A percentile compares a stretch with the other conserved stretches of the same genome.
Evolutionary conservation across 306 rosid genomes (phyloP).

Genomic region (Rosa rugosa): DNA sequence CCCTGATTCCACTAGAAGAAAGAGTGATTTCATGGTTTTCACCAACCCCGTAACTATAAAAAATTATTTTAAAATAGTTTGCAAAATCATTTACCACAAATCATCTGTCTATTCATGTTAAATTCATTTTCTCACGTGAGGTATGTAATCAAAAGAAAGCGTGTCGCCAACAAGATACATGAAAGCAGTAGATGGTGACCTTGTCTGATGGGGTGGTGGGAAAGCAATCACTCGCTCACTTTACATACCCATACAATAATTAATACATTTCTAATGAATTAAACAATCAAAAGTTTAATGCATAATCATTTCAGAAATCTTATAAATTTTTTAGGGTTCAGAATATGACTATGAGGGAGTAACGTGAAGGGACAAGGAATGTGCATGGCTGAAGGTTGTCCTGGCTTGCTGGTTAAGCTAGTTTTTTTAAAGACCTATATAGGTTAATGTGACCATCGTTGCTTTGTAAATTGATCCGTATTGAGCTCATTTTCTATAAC

Average conservation of each 20-base stretch:
- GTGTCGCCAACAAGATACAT: constrained; percentile 9
- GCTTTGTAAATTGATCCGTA: constrained; percentile 3
- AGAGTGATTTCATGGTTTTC: too few species aligned
- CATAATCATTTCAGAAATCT: not conserved
- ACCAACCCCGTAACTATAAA: too few species aligned
- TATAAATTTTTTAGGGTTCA: not conserved
- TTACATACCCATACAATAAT: not conserved
- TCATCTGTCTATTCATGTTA: not conserved
- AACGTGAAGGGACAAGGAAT: constrained; percentile 9
- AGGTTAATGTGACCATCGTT: not conserved
- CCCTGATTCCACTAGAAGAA: too few species aligned
- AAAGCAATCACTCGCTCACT: constrained; percentile 15
- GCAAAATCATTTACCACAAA: not conserved
- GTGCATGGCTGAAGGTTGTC: constrained; percentile 24
- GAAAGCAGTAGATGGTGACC: not conserved
- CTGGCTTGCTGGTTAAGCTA: constrained; percentile 1
- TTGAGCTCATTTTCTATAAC: not conserved
- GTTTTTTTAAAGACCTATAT: not conserved
- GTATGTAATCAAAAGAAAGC: not conserved
- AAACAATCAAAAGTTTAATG: not conserved
- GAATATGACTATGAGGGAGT: not conserved
- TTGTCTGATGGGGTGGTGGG: constrained; percentile 9
- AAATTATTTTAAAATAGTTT: not conserved
- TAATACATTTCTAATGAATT: not conserved
- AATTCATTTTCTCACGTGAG: constrained; percentile 1